Evolutionary conservation across 2,329 filamentous ascomycete genomes (phyloP).

Genomic region (Mariannaea sp.): DNA sequence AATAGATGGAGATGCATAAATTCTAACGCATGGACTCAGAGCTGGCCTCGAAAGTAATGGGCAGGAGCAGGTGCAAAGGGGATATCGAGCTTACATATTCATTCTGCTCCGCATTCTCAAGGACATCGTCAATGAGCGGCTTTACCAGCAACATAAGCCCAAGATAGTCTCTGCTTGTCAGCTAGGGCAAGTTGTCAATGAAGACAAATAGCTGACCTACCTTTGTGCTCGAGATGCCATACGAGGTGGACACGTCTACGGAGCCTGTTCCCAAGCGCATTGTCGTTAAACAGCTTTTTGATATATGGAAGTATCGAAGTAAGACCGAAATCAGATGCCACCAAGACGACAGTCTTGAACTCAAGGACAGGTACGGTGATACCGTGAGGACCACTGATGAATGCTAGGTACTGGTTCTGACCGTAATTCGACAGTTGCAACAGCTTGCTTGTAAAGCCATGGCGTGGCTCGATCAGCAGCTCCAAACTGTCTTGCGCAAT

Average conservation of each 20-base stretch:
- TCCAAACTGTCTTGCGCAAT: not conserved
- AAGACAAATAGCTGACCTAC: not conserved
- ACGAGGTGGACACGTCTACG: not conserved
- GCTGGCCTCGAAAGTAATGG: not conserved
- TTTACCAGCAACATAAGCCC: not conserved
- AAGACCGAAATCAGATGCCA: not conserved
- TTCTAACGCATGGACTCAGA: not conserved
- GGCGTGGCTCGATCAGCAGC: not conserved
- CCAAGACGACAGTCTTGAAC: not conserved
- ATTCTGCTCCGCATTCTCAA: not conserved
- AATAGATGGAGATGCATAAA: not conserved
- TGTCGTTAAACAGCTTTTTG: not conserved
- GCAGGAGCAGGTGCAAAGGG: no score
- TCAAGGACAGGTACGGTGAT: not conserved
- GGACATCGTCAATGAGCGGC: not conserved
- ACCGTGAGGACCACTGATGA: not conserved
- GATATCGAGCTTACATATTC: not conserved
- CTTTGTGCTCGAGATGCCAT: not conserved
- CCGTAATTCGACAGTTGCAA: not conserved
- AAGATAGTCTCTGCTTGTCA: not conserved
- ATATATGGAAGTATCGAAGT: not conserved
- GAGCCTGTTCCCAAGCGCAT: not conserved
- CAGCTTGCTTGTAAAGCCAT: not conserved
- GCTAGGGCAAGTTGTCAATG: not conserved
- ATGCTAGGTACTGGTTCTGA: not conserved